phyloP scores from a whole-genome alignment of 768 basidiomycete species.

The Leccinellum luteum region DNA sequence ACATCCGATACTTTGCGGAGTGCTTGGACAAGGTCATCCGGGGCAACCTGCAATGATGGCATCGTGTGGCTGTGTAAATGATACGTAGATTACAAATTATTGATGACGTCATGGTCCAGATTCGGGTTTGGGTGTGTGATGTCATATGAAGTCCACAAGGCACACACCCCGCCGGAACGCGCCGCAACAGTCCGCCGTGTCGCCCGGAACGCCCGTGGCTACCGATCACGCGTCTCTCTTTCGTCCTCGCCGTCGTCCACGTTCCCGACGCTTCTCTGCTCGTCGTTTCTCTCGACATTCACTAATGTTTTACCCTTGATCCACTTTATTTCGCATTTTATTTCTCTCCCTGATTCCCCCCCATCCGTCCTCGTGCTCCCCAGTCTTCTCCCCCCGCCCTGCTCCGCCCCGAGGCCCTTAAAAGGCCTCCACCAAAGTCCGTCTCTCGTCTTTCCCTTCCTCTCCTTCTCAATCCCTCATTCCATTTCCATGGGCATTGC shows the following conservation, averaged over 20 bases:
- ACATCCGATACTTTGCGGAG: constrained; percentile 74
- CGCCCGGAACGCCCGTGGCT: constrained; percentile 12
- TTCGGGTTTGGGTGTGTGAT: neutral
- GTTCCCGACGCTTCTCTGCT: constrained; percentile 14
- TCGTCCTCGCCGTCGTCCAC: constrained; percentile 21
- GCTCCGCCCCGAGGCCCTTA: constrained; percentile 19
- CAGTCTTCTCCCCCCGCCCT: constrained; percentile 29
- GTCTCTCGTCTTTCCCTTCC: constrained; percentile 10
- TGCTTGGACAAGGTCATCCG: constrained; percentile 67
- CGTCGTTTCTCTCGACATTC: constrained; percentile 11
- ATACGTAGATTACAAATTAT: neutral
- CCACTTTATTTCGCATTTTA: constrained; percentile 1
- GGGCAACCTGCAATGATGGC: constrained; percentile 34
- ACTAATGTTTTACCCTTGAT: constrained; percentile 14
- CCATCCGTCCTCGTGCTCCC: constrained; percentile 29
- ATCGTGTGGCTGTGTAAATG: constrained; percentile 18
- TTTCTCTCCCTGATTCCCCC: constrained; percentile 15
- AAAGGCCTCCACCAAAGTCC: constrained; percentile 23
- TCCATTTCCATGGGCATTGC: constrained; percentile 27
- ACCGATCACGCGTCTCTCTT: constrained; percentile 18
- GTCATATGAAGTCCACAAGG: constrained; percentile 8
- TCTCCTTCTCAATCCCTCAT: constrained; percentile 6
- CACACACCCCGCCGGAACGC: constrained; percentile 29
- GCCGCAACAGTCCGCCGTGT: constrained; percentile 23
- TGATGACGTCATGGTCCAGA: neutral